phyloP scores from a whole-genome alignment of 805 yeast species.

The Metschnikowia picachoensis region DNA sequence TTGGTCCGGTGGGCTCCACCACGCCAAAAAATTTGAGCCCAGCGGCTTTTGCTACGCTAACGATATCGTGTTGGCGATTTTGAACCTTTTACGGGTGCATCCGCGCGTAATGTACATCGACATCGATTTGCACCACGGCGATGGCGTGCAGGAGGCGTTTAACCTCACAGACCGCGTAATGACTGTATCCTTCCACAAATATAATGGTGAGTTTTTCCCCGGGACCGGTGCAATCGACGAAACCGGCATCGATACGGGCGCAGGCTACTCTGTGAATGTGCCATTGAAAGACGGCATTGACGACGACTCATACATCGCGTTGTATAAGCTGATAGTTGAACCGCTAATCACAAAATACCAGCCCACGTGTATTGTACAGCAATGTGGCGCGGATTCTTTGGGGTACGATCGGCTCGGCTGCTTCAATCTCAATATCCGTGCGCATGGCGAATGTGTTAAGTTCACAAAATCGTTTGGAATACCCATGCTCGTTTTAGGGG shows the following conservation, averaged over 20 bases:
- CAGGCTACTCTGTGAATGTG: slow-evolving; percentile 82
- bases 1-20: slow-evolving; percentile 96
- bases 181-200: slow-evolving; percentile 95
- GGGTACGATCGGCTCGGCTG: slow-evolving; percentile 93
- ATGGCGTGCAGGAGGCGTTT: slow-evolving; percentile 97
- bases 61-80: slow-evolving; percentile 86
- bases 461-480: slow-evolving; percentile 84
- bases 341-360: slow-evolving; percentile 89
- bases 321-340: slow-evolving; percentile 81
- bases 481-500: slow-evolving; percentile 90
- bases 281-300: slow-evolving; percentile 95
- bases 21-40: slow-evolving; percentile 92
- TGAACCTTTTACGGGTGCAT: slow-evolving; percentile 81
- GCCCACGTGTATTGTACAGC: slow-evolving; percentile 92
- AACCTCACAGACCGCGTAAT: slow-evolving; percentile 92
- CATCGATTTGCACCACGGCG: slow-evolving; percentile 95
- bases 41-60: slow-evolving; percentile 94
- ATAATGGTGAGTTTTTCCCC: slow-evolving; percentile 91
- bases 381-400: slow-evolving; percentile 95
- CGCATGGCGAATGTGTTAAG: slow-evolving; percentile 94
- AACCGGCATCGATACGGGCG: slow-evolving; percentile 83
- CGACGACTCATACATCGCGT: slow-evolving; percentile 74
- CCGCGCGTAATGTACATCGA: slow-evolving; percentile 92
- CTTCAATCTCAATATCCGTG: slow-evolving; percentile 85
- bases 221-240: slow-evolving; percentile 95